These are phyloP conservation scores for Chaetomium strumarium DNA, from an alignment of 2,329 filamentous ascomycete species.

Conservation along the genomic window DNA sequence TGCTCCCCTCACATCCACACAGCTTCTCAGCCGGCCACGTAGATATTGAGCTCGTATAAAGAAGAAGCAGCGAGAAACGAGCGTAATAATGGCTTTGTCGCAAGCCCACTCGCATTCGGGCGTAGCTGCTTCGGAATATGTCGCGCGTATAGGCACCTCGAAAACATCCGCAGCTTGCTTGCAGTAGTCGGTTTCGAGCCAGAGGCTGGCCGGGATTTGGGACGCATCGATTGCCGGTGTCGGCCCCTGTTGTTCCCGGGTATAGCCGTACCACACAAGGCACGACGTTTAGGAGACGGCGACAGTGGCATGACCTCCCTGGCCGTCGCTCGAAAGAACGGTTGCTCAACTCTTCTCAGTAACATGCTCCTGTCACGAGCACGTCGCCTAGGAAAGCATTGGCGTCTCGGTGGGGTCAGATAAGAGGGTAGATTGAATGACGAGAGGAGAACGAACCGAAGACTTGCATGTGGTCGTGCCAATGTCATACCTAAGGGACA, in stretches of 20 bases:
- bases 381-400: background rate
- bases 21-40: constrained; percentile 6
- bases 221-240: background rate
- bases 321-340: background rate
- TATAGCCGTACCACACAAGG: no score
- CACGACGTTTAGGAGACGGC: no score
- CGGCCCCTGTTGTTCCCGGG: no score
- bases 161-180: background rate
- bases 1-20: background rate
- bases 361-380: background rate
- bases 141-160: background rate
- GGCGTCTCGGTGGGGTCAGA: background rate
- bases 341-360: background rate
- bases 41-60: constrained; percentile 1
- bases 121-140: constrained; percentile 3
- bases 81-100: background rate
- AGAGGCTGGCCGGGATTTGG: background rate
- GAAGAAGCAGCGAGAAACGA: background rate
- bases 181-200: background rate
- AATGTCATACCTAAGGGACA: background rate
- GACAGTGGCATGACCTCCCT: no score
- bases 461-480: background rate
- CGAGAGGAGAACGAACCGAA: constrained; percentile 3
- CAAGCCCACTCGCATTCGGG: background rate
- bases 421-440: background rate